Evolutionary conservation across 106 monocot genomes (phyloP).

Genomic region (Apostasia shenzhenica): DNA sequence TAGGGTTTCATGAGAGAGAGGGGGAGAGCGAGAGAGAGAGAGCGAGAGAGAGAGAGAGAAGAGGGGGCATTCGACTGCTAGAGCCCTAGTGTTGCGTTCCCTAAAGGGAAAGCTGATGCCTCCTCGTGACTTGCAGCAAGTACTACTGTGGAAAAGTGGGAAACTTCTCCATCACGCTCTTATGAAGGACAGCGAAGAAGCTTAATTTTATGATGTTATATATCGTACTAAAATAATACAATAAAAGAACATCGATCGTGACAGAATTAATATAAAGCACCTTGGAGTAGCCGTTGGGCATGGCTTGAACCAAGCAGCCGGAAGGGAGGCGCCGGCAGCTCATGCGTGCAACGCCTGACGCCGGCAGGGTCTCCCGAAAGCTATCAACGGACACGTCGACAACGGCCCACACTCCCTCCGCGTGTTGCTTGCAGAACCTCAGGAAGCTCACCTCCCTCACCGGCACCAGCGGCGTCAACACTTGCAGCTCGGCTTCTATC

Average conservation of each 20-base stretch:
- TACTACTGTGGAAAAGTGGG: no score
- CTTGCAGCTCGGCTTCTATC: conserved; percentile 73
- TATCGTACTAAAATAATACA: no score
- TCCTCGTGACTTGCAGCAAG: no score
- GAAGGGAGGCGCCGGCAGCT: conserved; percentile 60
- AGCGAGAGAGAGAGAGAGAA: no score
- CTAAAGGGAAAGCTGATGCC: no score
- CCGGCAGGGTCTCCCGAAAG: conserved; percentile 8
- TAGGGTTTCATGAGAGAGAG: no score
- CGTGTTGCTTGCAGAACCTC: conserved; percentile 69
- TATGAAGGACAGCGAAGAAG: no score
- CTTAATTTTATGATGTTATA: no score
- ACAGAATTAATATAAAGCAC: conserved; percentile 11
- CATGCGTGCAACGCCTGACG: not conserved
- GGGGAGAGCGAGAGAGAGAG: no score
- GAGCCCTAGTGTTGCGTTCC: no score
- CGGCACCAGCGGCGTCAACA: conserved; percentile 60
- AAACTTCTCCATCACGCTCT: no score
- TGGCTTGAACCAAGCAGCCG: conserved; percentile 56
- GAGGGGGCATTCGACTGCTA: no score
- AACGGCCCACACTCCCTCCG: conserved; percentile 54
- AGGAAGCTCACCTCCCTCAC: conserved; percentile 53
- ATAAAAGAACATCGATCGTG: not conserved
- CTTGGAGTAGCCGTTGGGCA: conserved; percentile 76
- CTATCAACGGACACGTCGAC: conserved; percentile 55